Evolutionary conservation across 345 rosid species (phyloP).

Genomic region (Xanthoceras sorbifolium): DNA sequence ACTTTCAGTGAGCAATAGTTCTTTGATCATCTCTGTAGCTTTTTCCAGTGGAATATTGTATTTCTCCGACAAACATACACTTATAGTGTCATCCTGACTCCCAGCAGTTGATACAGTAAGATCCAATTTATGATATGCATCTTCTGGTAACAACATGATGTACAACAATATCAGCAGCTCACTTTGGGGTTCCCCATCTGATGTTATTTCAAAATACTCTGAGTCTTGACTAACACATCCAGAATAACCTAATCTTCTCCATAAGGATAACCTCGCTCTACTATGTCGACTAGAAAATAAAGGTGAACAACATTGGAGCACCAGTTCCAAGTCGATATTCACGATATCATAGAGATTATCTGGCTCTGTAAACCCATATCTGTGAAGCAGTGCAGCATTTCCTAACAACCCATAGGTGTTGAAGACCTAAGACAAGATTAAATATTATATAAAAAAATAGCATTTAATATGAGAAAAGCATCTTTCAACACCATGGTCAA

Average conservation of each 20-base stretch:
- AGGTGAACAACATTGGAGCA: conserved; percentile 63
- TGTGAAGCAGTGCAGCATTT: conserved; percentile 90
- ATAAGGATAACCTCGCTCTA: conserved; percentile 67
- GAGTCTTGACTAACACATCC: conserved; percentile 65
- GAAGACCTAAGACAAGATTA: conserved; percentile 48
- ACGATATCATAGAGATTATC: conserved; percentile 72
- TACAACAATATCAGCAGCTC: conserved; percentile 66
- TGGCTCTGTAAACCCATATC: conserved; percentile 87
- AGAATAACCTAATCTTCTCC: conserved; percentile 63
- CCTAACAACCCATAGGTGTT: conserved; percentile 83
- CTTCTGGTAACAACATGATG: conserved; percentile 60
- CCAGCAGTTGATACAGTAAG: conserved; percentile 39
- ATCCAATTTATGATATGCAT: conserved; percentile 49
- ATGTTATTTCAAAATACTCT: conserved; percentile 81
- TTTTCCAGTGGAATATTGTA: conserved; percentile 28
- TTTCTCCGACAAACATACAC: conserved; percentile 40
- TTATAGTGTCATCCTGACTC: conserved; percentile 26
- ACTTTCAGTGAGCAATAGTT: conserved; percentile 55
- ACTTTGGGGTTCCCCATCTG: conserved; percentile 69
- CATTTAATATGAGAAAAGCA: not conserved
- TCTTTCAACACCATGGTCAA: not conserved
- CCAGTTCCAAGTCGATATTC: conserved; percentile 83
- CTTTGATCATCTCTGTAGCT: conserved; percentile 37
- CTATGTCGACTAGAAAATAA: conserved; percentile 57
- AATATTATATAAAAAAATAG: not conserved